phyloP scores from a whole-genome alignment of 106 monocot species.

The Apostasia ramifera region DNA sequence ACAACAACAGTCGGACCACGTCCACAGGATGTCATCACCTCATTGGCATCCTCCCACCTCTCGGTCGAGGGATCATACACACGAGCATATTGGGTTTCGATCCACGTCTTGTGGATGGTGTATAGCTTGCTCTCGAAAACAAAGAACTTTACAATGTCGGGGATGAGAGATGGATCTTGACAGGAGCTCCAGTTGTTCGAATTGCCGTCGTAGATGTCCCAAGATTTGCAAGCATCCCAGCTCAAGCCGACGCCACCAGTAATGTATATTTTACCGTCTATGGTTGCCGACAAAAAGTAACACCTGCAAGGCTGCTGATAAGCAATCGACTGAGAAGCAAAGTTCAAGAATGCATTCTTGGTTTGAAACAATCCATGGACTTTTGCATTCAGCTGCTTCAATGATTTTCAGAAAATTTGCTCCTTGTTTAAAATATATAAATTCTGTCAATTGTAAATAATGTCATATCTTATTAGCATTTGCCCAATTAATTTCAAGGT shows the following conservation, averaged over 20 bases:
- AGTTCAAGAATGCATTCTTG: no score
- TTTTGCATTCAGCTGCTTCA: no score
- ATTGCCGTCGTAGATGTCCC: conserved; percentile 45
- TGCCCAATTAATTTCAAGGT: no score
- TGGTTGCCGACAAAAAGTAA: conserved; percentile 44
- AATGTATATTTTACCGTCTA: conserved; percentile 34
- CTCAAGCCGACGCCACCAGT: conserved; percentile 22
- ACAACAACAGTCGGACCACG: conserved; percentile 40
- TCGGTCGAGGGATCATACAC: conserved; percentile 29
- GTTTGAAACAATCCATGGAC: no score
- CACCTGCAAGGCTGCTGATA: conserved; percentile 32
- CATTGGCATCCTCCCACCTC: conserved; percentile 15
- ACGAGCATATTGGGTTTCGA: conserved; percentile 12
- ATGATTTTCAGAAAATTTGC: no score
- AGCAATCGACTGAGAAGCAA: not conserved
- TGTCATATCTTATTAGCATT: no score
- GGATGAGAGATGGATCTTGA: conserved; percentile 9
- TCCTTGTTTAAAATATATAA: no score
- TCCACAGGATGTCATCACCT: conserved; percentile 27
- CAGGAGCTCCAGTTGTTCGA: conserved; percentile 42
- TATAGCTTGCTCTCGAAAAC: conserved; percentile 32
- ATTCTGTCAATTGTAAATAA: no score
- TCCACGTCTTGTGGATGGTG: conserved; percentile 32
- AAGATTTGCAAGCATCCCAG: conserved; percentile 14
- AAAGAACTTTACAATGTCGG: conserved; percentile 29